Evolutionary conservation across 306 rosid genomes (phyloP).

Genomic region (Ormosia semicastrata): DNA sequence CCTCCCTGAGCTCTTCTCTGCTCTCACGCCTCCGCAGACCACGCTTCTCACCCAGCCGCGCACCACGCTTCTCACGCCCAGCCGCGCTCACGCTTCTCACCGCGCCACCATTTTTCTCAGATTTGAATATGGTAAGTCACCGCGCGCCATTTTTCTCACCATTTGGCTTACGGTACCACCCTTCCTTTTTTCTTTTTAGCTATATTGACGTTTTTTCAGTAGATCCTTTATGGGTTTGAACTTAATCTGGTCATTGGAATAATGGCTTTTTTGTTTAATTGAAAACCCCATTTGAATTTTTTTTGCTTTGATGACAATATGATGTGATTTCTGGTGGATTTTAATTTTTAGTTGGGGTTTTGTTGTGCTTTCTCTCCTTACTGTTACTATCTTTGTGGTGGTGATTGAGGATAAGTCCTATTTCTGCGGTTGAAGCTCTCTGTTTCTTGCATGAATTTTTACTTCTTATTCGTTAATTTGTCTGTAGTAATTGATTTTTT

Average conservation of each 20-base stretch:
- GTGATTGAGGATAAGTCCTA: not conserved
- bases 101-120: too few species aligned
- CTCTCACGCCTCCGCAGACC: too few species aligned
- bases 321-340: not conserved
- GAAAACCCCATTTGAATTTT: constrained; percentile 15
- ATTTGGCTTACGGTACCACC: too few species aligned
- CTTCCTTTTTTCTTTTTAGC: not conserved
- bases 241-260: not conserved
- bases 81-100: too few species aligned
- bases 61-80: too few species aligned
- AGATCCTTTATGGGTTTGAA: not conserved
- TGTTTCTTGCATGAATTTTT: not conserved
- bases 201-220: not conserved
- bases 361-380: not conserved
- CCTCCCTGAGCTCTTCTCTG: too few species aligned
- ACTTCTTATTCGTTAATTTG: constrained; percentile 1
- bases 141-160: too few species aligned
- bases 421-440: not conserved
- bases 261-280: not conserved
- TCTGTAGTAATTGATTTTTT: not conserved
- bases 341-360: not conserved
- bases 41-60: too few species aligned
- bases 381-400: not conserved
- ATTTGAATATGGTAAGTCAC: too few species aligned
- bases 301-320: not conserved